Evolutionary conservation across 2,329 filamentous ascomycete genomes (phyloP).

Genomic region (Pestalotiopsis sp.): DNA sequence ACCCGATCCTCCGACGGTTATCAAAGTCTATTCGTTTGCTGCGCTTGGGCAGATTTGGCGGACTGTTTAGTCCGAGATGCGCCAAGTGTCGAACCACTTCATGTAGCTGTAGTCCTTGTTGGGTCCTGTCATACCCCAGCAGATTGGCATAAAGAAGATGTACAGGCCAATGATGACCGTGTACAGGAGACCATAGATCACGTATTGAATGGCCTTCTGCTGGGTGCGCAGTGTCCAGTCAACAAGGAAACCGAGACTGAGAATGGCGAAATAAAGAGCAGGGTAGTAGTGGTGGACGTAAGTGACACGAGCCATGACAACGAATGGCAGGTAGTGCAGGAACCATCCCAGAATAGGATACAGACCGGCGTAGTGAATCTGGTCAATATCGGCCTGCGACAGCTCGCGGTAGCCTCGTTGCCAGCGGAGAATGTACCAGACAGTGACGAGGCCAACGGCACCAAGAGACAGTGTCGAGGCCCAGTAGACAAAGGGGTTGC

Average conservation of each 20-base stretch:
- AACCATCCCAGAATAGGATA: slow-evolving; percentile 95
- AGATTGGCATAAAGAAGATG: slow-evolving; percentile 88
- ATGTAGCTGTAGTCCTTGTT: slow-evolving; percentile 86
- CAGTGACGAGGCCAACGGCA: slow-evolving; percentile 70
- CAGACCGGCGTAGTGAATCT: slow-evolving; percentile 90
- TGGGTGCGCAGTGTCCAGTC: slow-evolving; percentile 80
- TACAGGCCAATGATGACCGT: slow-evolving; percentile 77
- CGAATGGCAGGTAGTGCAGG: slow-evolving; percentile 93
- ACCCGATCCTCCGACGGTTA: not conserved
- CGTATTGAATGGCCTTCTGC: slow-evolving; percentile 64
- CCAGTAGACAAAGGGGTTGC: slow-evolving; percentile 97
- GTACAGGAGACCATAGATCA: slow-evolving; percentile 77
- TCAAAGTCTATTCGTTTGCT: not conserved
- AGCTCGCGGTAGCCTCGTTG: slow-evolving; percentile 92
- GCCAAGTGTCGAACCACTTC: slow-evolving; percentile 92
- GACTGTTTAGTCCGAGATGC: slow-evolving; percentile 68
- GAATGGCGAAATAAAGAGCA: slow-evolving; percentile 94
- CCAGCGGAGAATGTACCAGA: slow-evolving; percentile 92
- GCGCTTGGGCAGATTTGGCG: slow-evolving; percentile 50
- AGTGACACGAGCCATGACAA: slow-evolving; percentile 97
- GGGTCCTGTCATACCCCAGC: slow-evolving; percentile 90
- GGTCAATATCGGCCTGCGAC: slow-evolving; percentile 78
- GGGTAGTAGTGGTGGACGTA: slow-evolving; percentile 99
- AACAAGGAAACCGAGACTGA: slow-evolving; percentile 83
- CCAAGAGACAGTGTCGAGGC: slow-evolving; percentile 80